phyloP scores from a whole-genome alignment of 1,284 basidiomycete species.

The Irpex rosettiformis region DNA sequence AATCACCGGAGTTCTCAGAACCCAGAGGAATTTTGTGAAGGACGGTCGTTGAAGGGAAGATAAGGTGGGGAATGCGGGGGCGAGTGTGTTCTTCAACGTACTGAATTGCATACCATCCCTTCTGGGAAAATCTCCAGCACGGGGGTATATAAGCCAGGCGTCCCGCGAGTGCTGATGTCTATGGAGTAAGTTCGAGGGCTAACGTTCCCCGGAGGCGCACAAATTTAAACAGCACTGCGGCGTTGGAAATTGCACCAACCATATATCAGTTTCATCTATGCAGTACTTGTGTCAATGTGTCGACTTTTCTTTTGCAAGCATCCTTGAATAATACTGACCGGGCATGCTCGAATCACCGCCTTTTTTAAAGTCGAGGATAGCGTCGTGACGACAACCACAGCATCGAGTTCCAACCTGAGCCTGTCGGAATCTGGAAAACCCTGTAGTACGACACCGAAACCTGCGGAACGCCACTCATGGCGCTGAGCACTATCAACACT shows the following conservation, averaged over 20 bases:
- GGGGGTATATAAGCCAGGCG: background rate
- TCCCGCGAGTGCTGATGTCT: background rate
- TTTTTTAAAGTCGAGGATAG: no score
- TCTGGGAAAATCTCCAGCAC: background rate
- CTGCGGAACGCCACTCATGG: background rate
- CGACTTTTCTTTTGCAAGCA: background rate
- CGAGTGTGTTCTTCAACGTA: background rate
- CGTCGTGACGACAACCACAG: no score
- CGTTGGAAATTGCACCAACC: background rate
- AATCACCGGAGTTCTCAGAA: no score
- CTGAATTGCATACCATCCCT: background rate
- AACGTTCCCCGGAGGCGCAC: background rate
- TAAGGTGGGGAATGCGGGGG: background rate
- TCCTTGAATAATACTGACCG: background rate
- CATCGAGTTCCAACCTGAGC: background rate
- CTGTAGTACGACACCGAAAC: background rate
- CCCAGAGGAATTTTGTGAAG: no score
- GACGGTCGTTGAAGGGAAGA: background rate
- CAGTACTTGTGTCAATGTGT: background rate
- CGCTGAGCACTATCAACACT: background rate
- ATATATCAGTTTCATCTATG: background rate
- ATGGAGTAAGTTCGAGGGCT: background rate
- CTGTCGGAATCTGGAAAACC: background rate
- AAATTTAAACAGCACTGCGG: background rate
- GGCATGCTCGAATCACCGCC: no score